Evolutionary conservation across 1,284 basidiomycete species (phyloP), one percentile per base, ranked within the genome.

Genomic region (Trichosporon coremiiforme): DNA sequence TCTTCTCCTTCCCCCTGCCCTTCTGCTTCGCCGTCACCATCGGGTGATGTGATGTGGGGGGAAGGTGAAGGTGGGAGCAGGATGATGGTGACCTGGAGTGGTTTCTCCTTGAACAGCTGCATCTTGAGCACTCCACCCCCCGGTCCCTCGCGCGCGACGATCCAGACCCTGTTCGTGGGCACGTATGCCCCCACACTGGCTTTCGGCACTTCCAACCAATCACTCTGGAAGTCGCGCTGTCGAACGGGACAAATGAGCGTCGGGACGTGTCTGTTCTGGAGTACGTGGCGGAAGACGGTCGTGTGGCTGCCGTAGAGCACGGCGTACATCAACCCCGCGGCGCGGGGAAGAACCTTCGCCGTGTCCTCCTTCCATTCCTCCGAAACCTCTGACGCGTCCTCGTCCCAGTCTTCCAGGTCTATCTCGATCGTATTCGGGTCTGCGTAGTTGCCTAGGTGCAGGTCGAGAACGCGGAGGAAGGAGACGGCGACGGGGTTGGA

Each of bases 231-330:
- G 57, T 62, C 29, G 6, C 20, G 5, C 31, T 10, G 31, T 13
- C 57, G 15, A 0, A 62, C 17, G 9, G 57, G 57, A 7, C 20
- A 20, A 9, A 62, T 33, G 17, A 62, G 7, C 4, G 57, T 62
- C 31, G 57, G 57, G 6, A 62, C 57, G 57, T 62, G 57, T 9
- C 57, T 31, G 17, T 62, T 62, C 57, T 62, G 57, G 15, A 62
- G 57, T 7, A 62, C 57, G 33, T 62, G 57, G 13, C 57, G 57
- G 57, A 62, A 33, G 2, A 62, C 57, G 9, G 31, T n/a, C 20
- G 15, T 33, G 57, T 62, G 57, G 4, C 5, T 12, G 29, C 57
- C 57, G 10, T 62, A 35, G 15, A 62, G 57, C 12, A 62, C 31
- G 6, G 31, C 57, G 17, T 62, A 33, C 15, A n/a, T 17, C 9